Evolutionary conservation across 768 basidiomycete genomes (phyloP), one percentile per base, ranked within the genome.

Genomic region (Suillus bovinus): DNA sequence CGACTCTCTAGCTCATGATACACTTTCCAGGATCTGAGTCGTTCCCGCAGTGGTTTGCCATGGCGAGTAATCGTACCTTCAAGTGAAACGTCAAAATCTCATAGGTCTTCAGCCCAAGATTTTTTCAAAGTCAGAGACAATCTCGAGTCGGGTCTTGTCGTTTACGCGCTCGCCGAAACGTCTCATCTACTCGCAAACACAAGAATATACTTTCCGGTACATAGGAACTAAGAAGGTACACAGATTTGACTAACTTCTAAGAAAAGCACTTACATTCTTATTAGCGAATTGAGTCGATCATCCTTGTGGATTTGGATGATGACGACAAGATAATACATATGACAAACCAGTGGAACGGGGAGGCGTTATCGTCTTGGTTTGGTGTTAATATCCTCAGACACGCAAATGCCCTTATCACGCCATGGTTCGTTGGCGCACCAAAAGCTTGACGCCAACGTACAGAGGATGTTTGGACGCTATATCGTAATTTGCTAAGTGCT

Each of bases 251-350:
- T n/a, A 39, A 3, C 2, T 24, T 47, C 24, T 8, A 14, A 24
- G 22, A 53, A 24, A 1, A 50, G 49, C 4, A 33, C 17, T 58
- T 29, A 33, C 29, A 47, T 20, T 27, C 22, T 6, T 38, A 16
- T 14, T 58, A 90, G 88, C 69, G 77, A 10, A 75, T 89, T 34
- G 79, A 84, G 42, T 90, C 88, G 1, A 79, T 90, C 39, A 77
- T 90, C 27, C 70, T 81, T 10, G 83, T 89, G 5, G 86, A 89
- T 63, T 72, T 90, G 58, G 87, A 90, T 68, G 86, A 86, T 5
- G 74, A 87, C 52, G 82, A 86, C 62, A 86, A 81, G 75, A 88
- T 90, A 55, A 72, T 80, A 5, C 78, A 78, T 34, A 71, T 90
- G 62, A 77, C 82, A 38, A 86, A 90, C 63, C 82, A 85, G 66